Evolutionary conservation across 192 early-diverging fungal genomes (phyloP), one percentile per base, ranked within the genome.

Genomic region (Entomortierella beljakovae): DNA sequence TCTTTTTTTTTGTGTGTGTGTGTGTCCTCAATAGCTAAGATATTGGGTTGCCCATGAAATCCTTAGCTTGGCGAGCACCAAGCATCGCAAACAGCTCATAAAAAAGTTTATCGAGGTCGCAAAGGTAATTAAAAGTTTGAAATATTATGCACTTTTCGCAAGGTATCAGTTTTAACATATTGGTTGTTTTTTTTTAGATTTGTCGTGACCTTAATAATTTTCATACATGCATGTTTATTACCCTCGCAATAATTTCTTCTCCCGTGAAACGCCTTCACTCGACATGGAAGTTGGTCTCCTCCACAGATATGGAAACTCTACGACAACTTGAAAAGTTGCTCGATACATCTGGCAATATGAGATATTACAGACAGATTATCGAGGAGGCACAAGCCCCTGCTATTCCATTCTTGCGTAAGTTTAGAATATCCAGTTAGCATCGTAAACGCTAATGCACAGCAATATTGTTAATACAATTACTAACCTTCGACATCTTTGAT

Each of bases 271-370:
- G 87, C 16, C 72, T 93, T 18, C 73, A 82, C 61, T 70, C 85
- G 32, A 85, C 88, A 1, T 92, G 89, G 90, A 87, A 80, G 62
- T 43, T 74, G 2, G 59, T 94, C 10, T 71, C 86, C 8, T 69
- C 81, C 37, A 65, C 75, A 38, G 81, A 87, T 38, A 71, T 85
- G 48, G 54, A 82, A 2, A 82, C 77, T 16, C 64, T 90, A 32
- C 58, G 74, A 15, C 62, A 54, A 1, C 62, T 94, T 20, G 90
- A 93, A 69, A 79, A 82, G 11, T 71, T 92, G 15, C 49, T 93
- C 29, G 90, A 93, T 58, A 68, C 87, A 6, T 71, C 83, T 26
- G 76, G 82, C 10, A 94, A 94, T 70, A 93, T 93, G 93, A 59
- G 79, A 11, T 68, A 81, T 6, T 90, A 92, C 65, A 81, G 93